Evolutionary conservation across 768 basidiomycete species (phyloP).

Genomic region (Crassisporium funariophilum): DNA sequence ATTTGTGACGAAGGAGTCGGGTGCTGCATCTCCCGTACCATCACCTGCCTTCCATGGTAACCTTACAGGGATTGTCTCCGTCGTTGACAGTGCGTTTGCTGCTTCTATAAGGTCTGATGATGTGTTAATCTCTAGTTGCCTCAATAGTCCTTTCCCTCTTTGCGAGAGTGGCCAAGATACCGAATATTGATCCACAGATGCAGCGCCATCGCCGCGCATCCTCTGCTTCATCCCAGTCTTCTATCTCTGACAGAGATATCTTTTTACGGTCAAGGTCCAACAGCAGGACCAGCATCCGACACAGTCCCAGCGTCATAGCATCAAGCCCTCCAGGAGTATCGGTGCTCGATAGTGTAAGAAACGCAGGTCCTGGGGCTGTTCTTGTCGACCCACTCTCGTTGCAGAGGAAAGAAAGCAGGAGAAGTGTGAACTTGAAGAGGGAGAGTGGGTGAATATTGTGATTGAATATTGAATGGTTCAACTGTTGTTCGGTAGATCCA

Average conservation of each 20-base stretch:
- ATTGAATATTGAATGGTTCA: background rate
- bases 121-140: no score
- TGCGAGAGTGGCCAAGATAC: slow-evolving; percentile 71
- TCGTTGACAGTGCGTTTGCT: slow-evolving; percentile 68
- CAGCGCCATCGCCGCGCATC: slow-evolving; percentile 81
- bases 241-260: slow-evolving; percentile 44
- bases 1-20: slow-evolving; percentile 71
- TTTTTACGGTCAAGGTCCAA: slow-evolving; percentile 42
- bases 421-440: slow-evolving; percentile 20
- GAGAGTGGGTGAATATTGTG: slow-evolving; percentile 10
- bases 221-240: slow-evolving; percentile 63
- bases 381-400: slow-evolving; percentile 19
- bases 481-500: background rate
- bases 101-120: no score
- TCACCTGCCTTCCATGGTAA: slow-evolving; percentile 45
- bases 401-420: slow-evolving; percentile 22
- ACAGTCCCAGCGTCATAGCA: slow-evolving; percentile 35
- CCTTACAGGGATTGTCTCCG: slow-evolving; percentile 77
- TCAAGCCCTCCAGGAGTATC: slow-evolving; percentile 30
- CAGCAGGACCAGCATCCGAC: slow-evolving; percentile 38
- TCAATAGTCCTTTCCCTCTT: slow-evolving; percentile 78
- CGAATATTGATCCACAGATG: slow-evolving; percentile 77
- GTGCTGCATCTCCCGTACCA: slow-evolving; percentile 50
- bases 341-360: slow-evolving; percentile 29
- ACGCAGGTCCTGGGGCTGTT: slow-evolving; percentile 12